phyloP scores from a whole-genome alignment of 2,329 filamentous ascomycete genomes.

The Cordyceps fumosorosea region DNA sequence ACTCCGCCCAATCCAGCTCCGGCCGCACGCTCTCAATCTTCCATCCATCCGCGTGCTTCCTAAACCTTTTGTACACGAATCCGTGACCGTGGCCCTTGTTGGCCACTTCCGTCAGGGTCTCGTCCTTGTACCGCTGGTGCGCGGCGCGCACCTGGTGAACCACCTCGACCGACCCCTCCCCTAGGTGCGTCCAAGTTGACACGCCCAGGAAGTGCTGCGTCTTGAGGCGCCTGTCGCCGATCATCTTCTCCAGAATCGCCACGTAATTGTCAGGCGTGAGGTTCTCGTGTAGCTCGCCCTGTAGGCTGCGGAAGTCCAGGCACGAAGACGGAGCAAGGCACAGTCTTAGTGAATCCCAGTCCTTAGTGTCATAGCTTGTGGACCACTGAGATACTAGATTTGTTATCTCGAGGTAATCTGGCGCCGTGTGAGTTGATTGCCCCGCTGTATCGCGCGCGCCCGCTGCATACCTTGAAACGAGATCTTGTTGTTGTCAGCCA shows the following conservation, averaged over 20 bases:
- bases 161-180: slow-evolving; percentile 52
- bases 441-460: no score
- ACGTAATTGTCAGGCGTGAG: slow-evolving; percentile 13
- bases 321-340: slow-evolving; percentile 49
- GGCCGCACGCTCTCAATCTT: slow-evolving; percentile 53
- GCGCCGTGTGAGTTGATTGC: not conserved
- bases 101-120: slow-evolving; percentile 36
- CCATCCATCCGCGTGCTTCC: slow-evolving; percentile 49
- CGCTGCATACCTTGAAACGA: not conserved
- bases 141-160: slow-evolving; percentile 56
- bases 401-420: slow-evolving; percentile 15
- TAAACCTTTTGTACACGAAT: slow-evolving; percentile 51
- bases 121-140: slow-evolving; percentile 54
- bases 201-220: slow-evolving; percentile 61
- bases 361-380: slow-evolving; percentile 61
- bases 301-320: slow-evolving; percentile 7
- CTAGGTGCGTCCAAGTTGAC: slow-evolving; percentile 50
- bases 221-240: slow-evolving; percentile 55
- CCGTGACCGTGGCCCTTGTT: slow-evolving; percentile 56
- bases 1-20: slow-evolving; percentile 50
- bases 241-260: slow-evolving; percentile 24
- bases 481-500: not conserved
- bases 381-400: slow-evolving; percentile 51
- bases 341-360: slow-evolving; percentile 53
- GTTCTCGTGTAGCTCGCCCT: slow-evolving; percentile 13